Conservation (phyloP, 2,329 filamentous ascomycete genomes). For the Fusarium devonianum region DNA sequence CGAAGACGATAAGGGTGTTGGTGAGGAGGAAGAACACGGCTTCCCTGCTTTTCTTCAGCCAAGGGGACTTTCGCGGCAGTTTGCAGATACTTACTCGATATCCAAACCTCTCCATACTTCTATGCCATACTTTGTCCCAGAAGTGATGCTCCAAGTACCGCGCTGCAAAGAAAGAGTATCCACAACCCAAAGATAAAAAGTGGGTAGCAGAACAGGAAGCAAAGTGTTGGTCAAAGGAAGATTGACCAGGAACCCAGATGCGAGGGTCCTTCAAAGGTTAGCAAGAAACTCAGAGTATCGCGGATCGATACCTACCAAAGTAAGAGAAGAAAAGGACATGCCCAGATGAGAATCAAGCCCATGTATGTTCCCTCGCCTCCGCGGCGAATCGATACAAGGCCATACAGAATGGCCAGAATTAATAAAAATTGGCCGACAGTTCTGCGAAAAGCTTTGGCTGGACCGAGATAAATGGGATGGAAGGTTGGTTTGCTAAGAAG, state of each 20-base stretch:
- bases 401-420: conserved; percentile 51
- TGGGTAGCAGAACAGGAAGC: conserved; percentile 68
- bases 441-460: conserved; percentile 41
- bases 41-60: too few relatives aligned
- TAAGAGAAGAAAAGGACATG: conserved; percentile 68
- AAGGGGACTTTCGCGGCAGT: too few relatives aligned
- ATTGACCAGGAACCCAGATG: conserved; percentile 68
- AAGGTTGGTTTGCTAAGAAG: conserved; percentile 71
- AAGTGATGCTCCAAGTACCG: conserved; percentile 76
- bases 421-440: conserved; percentile 60
- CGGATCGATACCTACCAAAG: conserved; percentile 27
- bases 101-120: conserved; percentile 72
- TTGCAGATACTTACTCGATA: conserved; percentile 60
- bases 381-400: conserved; percentile 53
- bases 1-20: conserved; percentile 74
- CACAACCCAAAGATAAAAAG: conserved; percentile 74
- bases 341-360: conserved; percentile 74
- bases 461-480: conserved; percentile 52
- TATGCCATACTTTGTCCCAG: conserved; percentile 70
- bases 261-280: conserved; percentile 62
- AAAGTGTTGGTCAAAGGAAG: conserved; percentile 65
- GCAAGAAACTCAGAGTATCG: neutral
- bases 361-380: conserved; percentile 67
- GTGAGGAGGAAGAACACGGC: conserved; percentile 76
- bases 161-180: conserved; percentile 72